Conservation (phyloP, 2,329 filamentous ascomycete species). For the Malbranchea cinnamomea region DNA sequence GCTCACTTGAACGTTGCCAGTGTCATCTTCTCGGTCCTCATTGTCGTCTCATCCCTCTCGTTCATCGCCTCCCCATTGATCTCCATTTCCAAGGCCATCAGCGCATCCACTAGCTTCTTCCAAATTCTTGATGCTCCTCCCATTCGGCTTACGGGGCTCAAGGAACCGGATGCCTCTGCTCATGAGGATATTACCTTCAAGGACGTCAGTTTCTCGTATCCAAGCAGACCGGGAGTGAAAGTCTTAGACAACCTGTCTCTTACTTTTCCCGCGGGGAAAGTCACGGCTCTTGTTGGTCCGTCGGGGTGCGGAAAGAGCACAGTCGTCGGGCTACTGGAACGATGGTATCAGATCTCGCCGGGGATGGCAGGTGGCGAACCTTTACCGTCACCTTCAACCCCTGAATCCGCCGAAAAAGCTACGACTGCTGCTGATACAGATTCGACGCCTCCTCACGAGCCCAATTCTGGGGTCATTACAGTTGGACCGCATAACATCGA, state of each 20-base stretch:
- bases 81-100: conserved; percentile 20
- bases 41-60: conserved; percentile 9
- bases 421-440: background rate
- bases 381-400: too few species aligned
- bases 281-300: conserved; percentile 31
- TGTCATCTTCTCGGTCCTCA: conserved; percentile 22
- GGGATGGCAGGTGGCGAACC: too few species aligned
- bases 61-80: conserved; percentile 17
- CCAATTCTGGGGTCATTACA: conserved; percentile 32
- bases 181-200: conserved; percentile 44
- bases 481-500: conserved; percentile 39
- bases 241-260: conserved; percentile 23
- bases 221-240: conserved; percentile 27
- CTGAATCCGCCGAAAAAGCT: too few species aligned
- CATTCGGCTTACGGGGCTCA: conserved; percentile 24
- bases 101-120: conserved; percentile 19
- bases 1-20: conserved; percentile 8
- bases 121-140: conserved; percentile 18
- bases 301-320: conserved; percentile 34
- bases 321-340: conserved; percentile 27
- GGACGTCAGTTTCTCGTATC: conserved; percentile 59
- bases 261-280: conserved; percentile 21
- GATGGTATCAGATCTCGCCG: conserved; percentile 30
- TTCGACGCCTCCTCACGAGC: background rate
- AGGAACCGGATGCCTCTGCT: conserved; percentile 35